Base-by-base conservation (phyloP, 495 filamentous ascomycete genomes). In the Hypomontagnella submonticulosa region DNA sequence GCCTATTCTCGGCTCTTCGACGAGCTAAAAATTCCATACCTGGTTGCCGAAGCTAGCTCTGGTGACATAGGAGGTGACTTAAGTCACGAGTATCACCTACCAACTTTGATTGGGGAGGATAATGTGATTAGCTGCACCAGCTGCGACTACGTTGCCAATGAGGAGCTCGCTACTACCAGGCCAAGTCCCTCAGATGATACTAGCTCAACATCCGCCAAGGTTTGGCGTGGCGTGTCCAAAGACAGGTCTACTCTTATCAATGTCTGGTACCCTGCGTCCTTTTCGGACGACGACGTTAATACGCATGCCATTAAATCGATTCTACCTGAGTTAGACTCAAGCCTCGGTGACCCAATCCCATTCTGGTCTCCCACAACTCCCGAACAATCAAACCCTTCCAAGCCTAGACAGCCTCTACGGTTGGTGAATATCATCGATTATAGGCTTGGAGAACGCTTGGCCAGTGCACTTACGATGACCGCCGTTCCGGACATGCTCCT, bases 41-140 rank as follows among this genome's bases (percentile, higher is more conserved):
- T 97, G 3, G 87, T 92, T 16, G 94, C 94, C 4, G 87, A 90
- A 65, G 95, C 95, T 6, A 92, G 93, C 74, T 96, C 94, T 0
- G 95, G 95, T n/a, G 90, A 90, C 50, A 99, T 99, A 84, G 95
- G 95, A 23, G 95, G 95, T 7, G 88, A 87, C 55, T 74, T 97
- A 11, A 97, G 93, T 69, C 95, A 99, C 76, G 95, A 99, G 69
- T 98, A 93, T 72, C 93, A 97, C 70, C 89, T 97, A 50, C 80
- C 88, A 16, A 90, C 88, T n/a, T 63, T 81, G 7, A 88, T 89
- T 47, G 95, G 95, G 3, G 96, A 98, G 75, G 95, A 99, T 69
- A 87, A 84, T 1, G 80, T 99, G 15, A 81, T 96, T 60, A 89
- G 79, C 62, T 99, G 95, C 72, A 80, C 76, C 11, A 73, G 71